A percentile compares a stretch with the other conserved stretches of the same genome.
phyloP scores from a whole-genome alignment of 768 basidiomycete species.

The Russula sp. region DNA sequence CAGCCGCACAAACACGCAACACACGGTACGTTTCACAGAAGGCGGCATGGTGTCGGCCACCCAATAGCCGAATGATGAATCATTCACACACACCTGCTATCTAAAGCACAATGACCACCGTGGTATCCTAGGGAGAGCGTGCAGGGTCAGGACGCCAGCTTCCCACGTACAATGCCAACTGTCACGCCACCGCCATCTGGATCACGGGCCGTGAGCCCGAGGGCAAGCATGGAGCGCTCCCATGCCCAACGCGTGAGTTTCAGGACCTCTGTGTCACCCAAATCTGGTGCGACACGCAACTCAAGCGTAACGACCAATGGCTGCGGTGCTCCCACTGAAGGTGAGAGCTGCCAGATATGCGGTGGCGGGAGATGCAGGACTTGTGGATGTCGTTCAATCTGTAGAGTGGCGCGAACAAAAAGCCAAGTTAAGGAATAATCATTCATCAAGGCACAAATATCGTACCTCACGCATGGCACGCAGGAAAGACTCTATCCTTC shows the following conservation, averaged over 20 bases:
- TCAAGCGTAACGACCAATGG: slow-evolving; percentile 77
- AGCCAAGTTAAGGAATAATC: background rate
- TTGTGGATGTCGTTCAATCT: slow-evolving; percentile 83
- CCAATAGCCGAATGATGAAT: background rate
- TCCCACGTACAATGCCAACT: slow-evolving; percentile 68
- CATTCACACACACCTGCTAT: background rate
- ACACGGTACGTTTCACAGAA: background rate
- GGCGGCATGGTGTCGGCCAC: background rate
- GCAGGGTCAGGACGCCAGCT: background rate
- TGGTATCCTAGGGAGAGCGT: background rate
- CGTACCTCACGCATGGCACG: slow-evolving; percentile 76
- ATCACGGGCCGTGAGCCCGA: slow-evolving; percentile 40
- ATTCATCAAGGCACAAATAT: background rate
- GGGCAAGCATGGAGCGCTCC: slow-evolving; percentile 57
- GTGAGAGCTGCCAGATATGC: slow-evolving; percentile 82
- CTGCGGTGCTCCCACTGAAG: slow-evolving; percentile 31
- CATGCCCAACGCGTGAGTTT: slow-evolving; percentile 73
- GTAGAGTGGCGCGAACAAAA: background rate
- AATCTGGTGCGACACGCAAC: slow-evolving; percentile 64
- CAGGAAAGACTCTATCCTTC: slow-evolving; percentile 78
- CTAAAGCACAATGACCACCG: background rate
- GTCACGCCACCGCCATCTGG: slow-evolving; percentile 61
- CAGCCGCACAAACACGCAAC: background rate
- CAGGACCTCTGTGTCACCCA: slow-evolving; percentile 70
- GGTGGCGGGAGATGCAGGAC: slow-evolving; percentile 81